These are phyloP conservation scores for Ananas comosus DNA, from an alignment of 176 grass and related monocot species.

Conservation along the genomic window DNA sequence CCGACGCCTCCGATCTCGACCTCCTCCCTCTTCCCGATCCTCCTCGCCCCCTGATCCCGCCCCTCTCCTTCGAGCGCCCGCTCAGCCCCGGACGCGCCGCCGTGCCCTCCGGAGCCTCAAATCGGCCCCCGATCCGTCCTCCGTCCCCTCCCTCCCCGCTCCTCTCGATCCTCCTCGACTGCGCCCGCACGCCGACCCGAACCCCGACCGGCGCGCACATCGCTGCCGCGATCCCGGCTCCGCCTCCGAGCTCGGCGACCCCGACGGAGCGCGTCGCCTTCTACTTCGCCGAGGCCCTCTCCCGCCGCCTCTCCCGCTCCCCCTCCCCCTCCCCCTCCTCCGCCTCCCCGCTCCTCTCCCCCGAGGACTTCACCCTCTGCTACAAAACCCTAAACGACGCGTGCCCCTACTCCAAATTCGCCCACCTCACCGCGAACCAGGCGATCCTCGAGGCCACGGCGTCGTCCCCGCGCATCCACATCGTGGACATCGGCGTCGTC, in stretches of 20 bases:
- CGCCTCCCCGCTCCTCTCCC: slow-evolving; percentile 17
- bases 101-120: not conserved
- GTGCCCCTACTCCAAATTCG: slow-evolving; percentile 96
- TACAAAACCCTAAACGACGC: slow-evolving; percentile 94
- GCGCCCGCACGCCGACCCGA: slow-evolving; percentile 38
- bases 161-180: slow-evolving; percentile 56
- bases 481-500: slow-evolving; percentile 85
- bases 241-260: slow-evolving; percentile 48
- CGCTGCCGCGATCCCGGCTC: slow-evolving; percentile 50
- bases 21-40: slow-evolving; percentile 40
- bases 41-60: not conserved
- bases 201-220: slow-evolving; percentile 41
- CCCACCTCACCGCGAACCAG: slow-evolving; percentile 96
- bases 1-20: too few species aligned
- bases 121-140: slow-evolving; percentile 2
- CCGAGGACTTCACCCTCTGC: slow-evolving; percentile 82
- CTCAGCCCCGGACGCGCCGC: slow-evolving; percentile 5
- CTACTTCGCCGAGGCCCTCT: slow-evolving; percentile 82
- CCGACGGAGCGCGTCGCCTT: slow-evolving; percentile 80
- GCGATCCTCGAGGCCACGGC: slow-evolving; percentile 88
- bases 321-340: not conserved
- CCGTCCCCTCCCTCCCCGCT: slow-evolving; percentile 15
- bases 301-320: slow-evolving; percentile 30
- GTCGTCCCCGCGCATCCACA: slow-evolving; percentile 69
- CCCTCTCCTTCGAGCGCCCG: slow-evolving; percentile 21